Evolutionary conservation across 163 green algal genomes (phyloP), one percentile per base, ranked within the genome.

Genomic region (Coccomyxa subellipsoidea): DNA sequence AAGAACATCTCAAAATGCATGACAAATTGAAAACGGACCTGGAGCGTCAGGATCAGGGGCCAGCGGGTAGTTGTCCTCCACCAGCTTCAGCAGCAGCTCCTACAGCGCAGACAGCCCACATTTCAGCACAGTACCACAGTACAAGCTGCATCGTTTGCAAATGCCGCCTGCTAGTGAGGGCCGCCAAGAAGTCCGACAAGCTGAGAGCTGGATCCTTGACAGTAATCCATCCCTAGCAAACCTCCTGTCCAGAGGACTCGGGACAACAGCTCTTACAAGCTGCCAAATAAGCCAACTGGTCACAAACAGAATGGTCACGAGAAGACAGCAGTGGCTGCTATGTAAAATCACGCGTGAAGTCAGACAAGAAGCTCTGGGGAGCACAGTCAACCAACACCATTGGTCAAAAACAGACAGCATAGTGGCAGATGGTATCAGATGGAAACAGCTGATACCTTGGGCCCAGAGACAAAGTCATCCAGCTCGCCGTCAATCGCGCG

Each of bases 401-500:
- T 59, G 21, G 47, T 59, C 47, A 59, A 59, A 27, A 1, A 12
- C 5, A 59, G 47, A 59, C 21, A 59, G 47, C 4, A 5, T 18
- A 59, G n/a, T n/a, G 47, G 47, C 23, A 59, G 47, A 59, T 12
- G 47, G 47, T n/a, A n/a, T n/a, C n/a, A n/a, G n/a, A n/a, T n/a
- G n/a, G n/a, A n/a, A 29, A 66, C 23, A 38, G 72, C 2, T 5
- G 34, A 59, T 25, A 85, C 84, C 84, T 66, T 81, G 38, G 84
- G 84, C 0, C 85, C 85, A 32, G 87, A 93, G 23, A 95, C 87
- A 87, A 95, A 95, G 70, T 94, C 92, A 47, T 93, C 89, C 47
- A 95, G 82, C 77, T 93, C 86, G 27, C 88, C 84, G 32, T 73
- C 66, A n/a, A 78, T 31, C 0, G 87, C 89, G 40, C 84, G 78